Base-by-base conservation (phyloP, 768 basidiomycete genomes). In the Gautieria morchelliformis region DNA sequence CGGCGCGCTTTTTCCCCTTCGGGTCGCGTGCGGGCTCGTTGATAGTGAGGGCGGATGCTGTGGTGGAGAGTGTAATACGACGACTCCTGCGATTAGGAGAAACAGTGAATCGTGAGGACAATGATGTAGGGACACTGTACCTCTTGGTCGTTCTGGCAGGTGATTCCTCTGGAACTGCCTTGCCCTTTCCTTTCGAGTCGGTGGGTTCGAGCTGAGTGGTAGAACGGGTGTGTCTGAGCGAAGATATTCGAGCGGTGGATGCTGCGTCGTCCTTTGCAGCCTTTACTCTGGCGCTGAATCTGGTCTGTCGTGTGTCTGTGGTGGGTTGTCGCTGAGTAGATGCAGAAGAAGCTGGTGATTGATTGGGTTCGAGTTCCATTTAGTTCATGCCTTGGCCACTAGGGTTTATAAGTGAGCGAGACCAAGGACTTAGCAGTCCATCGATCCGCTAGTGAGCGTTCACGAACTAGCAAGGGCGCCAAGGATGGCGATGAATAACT, bases 1-100 rank as follows among this genome's bases (percentile, higher is more conserved):
- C 81, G 40, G 90, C 92, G 65, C 90, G 87, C 74, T 94, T 95
- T 83, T 96, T 96, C 58, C 92, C 93, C 72, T 94, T 94, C 62
- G 71, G 70, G 72, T 91, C 89, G 66, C 78, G 78, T 3, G 73
- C 63, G 50, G 85, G 81, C 77, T 92, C 90, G 83, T 83, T 84
- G 71, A 90, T 91, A 58, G 72, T 80, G 73, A 72, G 79, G 69
- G 63, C 78, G 67, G 62, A 74, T 50, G 65, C 74, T 62, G 65
- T 69, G 20, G 45, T 8, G 60, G 65, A 72, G 71, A 73, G 71
- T 50, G 80, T 78, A 60, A 78, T 75, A 66, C 82, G 81, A 66
- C 84, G 82, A 64, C 79, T 73, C 69, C 86, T 89, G 66, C 56
- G 14, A 47, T 8, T 15, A 14, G 20, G 33, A 22, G 19, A 44